Evolutionary conservation across 768 basidiomycete species (phyloP), one percentile per base, ranked within the genome.

Genomic region (Serpula lacrymans): DNA sequence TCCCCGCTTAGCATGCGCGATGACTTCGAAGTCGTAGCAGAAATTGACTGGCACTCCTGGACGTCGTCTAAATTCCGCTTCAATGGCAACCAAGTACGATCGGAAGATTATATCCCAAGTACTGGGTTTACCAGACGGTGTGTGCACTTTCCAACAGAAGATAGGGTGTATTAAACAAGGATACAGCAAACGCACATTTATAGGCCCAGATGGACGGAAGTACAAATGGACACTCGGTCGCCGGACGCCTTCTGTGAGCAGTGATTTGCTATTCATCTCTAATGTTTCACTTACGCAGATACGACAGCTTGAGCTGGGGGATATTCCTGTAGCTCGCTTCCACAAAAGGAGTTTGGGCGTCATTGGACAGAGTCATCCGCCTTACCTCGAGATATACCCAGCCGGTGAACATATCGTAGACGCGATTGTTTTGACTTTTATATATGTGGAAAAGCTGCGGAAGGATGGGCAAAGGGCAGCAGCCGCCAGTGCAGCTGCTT

Each of bases 201-300:
- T 39, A 1, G 67, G 61, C 0, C 61, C 52, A 5, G 63, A 68
- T 36, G 60, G 60, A 6, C 43, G 36, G 11, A 45, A 54, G n/a
- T 69, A 67, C 21, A 54, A 57, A 13, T 69, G 66, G 67, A 49
- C 53, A 10, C 50, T 66, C 43, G 42, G 37, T 1, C 26, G 37
- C 14, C 34, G 30, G 3, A 48, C 42, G 2, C 43, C 51, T 4
- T 25, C 41, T 39, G 54, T 50, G 13, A 31, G 45, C 31, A 5
- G 10, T 16, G 13, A 4, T 26, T 24, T 16, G 6, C 23, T 10
- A 3, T 4, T 25, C 12, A 49, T 40, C 23, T 42, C 12, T 29
- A 8, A 24, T 21, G 30, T 14, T 22, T 12, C 30, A 6, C 52
- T 54, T 21, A 43, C 14, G 2, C 11, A 3, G 25, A 6, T 29